phyloP scores from a whole-genome alignment of 495 filamentous ascomycete species.

The Talaromyces liani region DNA sequence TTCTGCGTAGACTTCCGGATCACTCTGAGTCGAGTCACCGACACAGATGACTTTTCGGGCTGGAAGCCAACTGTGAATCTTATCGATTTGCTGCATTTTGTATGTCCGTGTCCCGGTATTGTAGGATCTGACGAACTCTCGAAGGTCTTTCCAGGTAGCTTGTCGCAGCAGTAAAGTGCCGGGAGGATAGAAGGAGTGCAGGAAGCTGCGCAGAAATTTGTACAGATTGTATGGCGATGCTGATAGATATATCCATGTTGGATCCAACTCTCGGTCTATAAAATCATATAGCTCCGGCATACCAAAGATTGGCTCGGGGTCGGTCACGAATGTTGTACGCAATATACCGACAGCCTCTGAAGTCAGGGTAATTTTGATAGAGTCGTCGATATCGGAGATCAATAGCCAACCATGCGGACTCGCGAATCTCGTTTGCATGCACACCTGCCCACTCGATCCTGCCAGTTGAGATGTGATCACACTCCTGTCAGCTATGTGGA shows the following conservation, averaged over 20 bases:
- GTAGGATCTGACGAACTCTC: conserved; percentile 67
- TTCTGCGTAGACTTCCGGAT: conserved; percentile 85
- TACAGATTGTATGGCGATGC: conserved; percentile 95
- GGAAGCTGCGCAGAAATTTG: conserved; percentile 69
- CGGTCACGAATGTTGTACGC: conserved; percentile 71
- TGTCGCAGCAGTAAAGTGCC: conserved; percentile 83
- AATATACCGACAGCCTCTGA: conserved; percentile 71
- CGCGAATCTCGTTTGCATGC: conserved; percentile 63
- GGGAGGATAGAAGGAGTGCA: conserved; percentile 58
- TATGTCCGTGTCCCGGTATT: conserved; percentile 80
- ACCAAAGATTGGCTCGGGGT: conserved; percentile 59
- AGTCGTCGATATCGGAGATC: conserved; percentile 92
- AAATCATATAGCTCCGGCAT: conserved; percentile 79
- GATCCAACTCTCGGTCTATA: conserved; percentile 48
- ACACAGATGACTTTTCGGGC: conserved; percentile 71
- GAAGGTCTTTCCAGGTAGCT: conserved; percentile 77
- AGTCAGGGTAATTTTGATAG: conserved; percentile 87
- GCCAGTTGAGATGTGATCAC: conserved; percentile 27
- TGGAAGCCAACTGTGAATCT: conserved; percentile 70
- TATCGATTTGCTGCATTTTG: conserved; percentile 73
- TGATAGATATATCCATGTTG: conserved; percentile 88
- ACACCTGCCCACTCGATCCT: conserved; percentile 35
- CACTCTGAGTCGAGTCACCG: conserved; percentile 85
- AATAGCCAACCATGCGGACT: conserved; percentile 78
- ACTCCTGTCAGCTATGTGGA: conserved; percentile 22